Base-by-base conservation (phyloP, 2,329 filamentous ascomycete genomes). In the Alternaria metachromatica region DNA sequence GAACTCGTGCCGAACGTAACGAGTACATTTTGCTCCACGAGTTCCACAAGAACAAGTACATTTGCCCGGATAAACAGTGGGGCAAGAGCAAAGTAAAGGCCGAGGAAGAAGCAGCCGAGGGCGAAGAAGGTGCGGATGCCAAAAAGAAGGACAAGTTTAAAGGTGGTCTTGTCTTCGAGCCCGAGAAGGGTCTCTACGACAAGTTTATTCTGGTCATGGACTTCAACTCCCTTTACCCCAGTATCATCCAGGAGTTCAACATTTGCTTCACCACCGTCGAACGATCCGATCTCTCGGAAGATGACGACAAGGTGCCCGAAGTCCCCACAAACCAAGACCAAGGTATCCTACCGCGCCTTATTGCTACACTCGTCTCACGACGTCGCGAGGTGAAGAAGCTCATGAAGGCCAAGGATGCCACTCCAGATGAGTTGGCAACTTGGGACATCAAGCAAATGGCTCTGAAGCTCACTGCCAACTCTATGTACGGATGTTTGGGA, bases 81-180 rank as follows among this genome's bases (percentile, higher is more conserved):
- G 93, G 92, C 73, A 94, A 90, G 71, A 89, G 89, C 13, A 92
- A 92, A 63, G 86, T 88, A 53, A 92, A 91, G 73, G 82, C 83
- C 15, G 91, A 93, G 59, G 92, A 94, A 56, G 91, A 93, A 55
- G 83, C 85, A 20, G 90, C 91, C 8, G 91, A 92, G 51, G 92
- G 90, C 21, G 87, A 88, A 55, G 87, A 88, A 55, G 88, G 85
- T 9, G 83, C 78, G 3, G 92, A 93, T 67, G 88, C 87, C 63
- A 99, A 97, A 83, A 99, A 98, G 86, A 99, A 97, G 81, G 96
- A 99, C 83, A 99, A 98, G 81, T 99, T 92, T 85, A 98, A 99
- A 84, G 96, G 96, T 78, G 96, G 96, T 85, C 89, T 99, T 30
- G 96, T 99, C 61, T 98, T 99, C 73, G 96, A 99, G 80, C 96